Evolutionary conservation across 1,284 basidiomycete genomes (phyloP).

Genomic region (Stygiomarasmius scandens): DNA sequence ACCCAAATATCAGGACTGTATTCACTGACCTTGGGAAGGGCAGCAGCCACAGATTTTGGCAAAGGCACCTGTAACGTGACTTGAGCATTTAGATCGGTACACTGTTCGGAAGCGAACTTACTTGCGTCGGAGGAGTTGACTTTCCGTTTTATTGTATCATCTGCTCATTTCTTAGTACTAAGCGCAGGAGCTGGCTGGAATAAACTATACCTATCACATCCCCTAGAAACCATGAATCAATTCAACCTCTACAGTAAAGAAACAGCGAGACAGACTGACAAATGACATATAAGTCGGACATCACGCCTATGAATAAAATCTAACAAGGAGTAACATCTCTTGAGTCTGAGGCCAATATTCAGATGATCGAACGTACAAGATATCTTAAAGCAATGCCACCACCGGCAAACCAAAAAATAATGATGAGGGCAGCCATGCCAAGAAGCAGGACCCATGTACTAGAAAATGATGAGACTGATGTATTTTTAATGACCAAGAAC

Average conservation of each 20-base stretch:
- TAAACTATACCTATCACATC: constrained; percentile 71
- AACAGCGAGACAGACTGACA: constrained; percentile 35
- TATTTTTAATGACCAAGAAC: background rate
- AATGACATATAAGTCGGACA: constrained; percentile 85
- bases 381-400: constrained; percentile 73
- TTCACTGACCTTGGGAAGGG: constrained; percentile 60
- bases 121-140: constrained; percentile 92
- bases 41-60: constrained; percentile 85
- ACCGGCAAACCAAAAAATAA: constrained; percentile 85
- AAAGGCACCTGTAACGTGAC: constrained; percentile 5
- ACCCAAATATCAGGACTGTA: background rate
- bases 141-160: constrained; percentile 89
- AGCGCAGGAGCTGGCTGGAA: background rate
- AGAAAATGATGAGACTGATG: background rate
- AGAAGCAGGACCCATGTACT: constrained; percentile 77
- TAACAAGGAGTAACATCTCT: constrained; percentile 31
- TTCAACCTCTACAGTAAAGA: background rate
- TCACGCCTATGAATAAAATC: constrained; percentile 94
- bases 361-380: constrained; percentile 48
- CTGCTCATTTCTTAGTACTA: constrained; percentile 27
- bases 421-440: constrained; percentile 74
- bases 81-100: background rate
- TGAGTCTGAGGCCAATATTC: too few species aligned
- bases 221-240: constrained; percentile 38
- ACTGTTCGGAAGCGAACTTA: constrained; percentile 51